These are phyloP conservation scores for Leptoxyphium fumago DNA, from an alignment of 2,329 filamentous ascomycete genomes.

Conservation along the genomic window DNA sequence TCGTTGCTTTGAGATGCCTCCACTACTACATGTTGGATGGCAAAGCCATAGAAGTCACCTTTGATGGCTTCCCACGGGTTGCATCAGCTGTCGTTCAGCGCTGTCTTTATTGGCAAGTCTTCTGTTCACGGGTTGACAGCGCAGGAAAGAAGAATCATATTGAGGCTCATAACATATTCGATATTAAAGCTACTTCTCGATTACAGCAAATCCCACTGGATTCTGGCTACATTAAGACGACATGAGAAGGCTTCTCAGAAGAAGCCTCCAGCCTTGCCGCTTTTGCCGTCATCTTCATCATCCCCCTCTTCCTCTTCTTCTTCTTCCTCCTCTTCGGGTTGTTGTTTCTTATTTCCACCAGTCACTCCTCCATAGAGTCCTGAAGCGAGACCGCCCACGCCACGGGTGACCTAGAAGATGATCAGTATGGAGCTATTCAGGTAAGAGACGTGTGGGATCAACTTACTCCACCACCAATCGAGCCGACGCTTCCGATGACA, in stretches of 20 bases:
- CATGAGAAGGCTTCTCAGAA: background rate
- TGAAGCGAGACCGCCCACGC: slow-evolving; percentile 14
- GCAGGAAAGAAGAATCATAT: no score
- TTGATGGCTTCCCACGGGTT: no score
- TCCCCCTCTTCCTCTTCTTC: slow-evolving; percentile 5
- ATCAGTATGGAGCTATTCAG: background rate
- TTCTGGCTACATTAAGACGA: no score
- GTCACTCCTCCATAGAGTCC: slow-evolving; percentile 19
- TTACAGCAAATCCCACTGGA: no score
- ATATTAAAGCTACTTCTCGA: no score
- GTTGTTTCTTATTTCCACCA: slow-evolving; percentile 13
- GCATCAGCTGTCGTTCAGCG: no score
- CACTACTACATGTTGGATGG: no score
- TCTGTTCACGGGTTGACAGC: no score
- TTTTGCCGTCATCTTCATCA: slow-evolving; percentile 22
- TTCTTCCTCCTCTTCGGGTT: slow-evolving; percentile 7
- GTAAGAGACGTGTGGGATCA: background rate
- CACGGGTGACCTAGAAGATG: slow-evolving; percentile 7
- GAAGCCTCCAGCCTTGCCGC: slow-evolving; percentile 31
- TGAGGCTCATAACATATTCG: no score
- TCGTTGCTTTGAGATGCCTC: no score
- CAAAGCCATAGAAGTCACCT: no score
- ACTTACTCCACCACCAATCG: slow-evolving; percentile 26
- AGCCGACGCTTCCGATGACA: slow-evolving; percentile 28
- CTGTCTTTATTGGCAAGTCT: no score